Conservation (phyloP, 495 filamentous ascomycete genomes). For the Pseudotulostoma volvatum region DNA sequence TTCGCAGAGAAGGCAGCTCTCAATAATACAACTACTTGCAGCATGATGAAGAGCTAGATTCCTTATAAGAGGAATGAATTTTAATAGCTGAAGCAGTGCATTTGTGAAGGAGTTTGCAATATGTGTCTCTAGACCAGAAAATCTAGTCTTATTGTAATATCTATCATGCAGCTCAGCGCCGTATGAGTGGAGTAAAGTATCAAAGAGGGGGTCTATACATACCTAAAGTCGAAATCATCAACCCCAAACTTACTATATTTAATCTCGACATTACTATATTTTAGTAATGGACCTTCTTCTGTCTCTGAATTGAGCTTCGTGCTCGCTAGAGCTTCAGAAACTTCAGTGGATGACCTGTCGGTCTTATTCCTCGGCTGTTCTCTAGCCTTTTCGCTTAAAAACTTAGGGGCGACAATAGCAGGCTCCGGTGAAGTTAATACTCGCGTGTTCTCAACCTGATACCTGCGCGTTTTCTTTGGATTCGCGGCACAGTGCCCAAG, state of each 20-base stretch:
- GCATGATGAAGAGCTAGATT: conserved; percentile 87
- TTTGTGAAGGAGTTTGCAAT: conserved; percentile 95
- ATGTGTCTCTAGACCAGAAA: conserved; percentile 88
- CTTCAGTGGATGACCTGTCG: conserved; percentile 43
- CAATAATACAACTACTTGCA: conserved; percentile 62
- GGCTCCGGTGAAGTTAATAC: conserved; percentile 31
- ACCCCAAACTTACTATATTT: conserved; percentile 96
- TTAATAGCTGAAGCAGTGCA: conserved; percentile 75
- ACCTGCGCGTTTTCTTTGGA: conserved; percentile 51
- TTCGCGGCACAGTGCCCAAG: conserved; percentile 64
- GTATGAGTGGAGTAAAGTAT: neutral
- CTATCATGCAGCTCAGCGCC: conserved; percentile 26
- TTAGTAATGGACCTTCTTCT: conserved; percentile 56
- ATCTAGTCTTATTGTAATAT: conserved; percentile 80
- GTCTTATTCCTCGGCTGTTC: conserved; percentile 39
- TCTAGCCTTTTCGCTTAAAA: conserved; percentile 80
- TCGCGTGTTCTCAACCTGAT: conserved; percentile 75
- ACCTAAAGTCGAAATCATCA: conserved; percentile 96
- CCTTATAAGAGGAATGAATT: conserved; percentile 72
- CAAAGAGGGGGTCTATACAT: conserved; percentile 12
- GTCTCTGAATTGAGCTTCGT: conserved; percentile 45
- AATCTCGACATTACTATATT: conserved; percentile 85
- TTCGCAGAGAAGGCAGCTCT: conserved; percentile 82
- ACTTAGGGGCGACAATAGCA: conserved; percentile 58
- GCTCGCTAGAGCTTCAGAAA: conserved; percentile 41